Conservation (phyloP, 345 rosid genomes). For the Ceriops zippeliana region DNA sequence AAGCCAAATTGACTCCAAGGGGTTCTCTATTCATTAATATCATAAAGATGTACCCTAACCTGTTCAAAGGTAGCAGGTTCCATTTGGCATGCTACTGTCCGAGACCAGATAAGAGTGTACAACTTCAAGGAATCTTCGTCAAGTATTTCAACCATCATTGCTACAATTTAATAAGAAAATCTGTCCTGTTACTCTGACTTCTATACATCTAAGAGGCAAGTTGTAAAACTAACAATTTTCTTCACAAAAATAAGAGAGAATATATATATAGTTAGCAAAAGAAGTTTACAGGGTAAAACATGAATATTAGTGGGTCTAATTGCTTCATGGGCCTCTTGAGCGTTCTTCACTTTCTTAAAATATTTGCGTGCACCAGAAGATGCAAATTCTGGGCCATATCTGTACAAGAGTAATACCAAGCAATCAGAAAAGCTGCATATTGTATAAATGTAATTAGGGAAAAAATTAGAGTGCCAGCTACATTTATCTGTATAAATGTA, state of each 20-base stretch:
- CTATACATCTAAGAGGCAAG: background rate
- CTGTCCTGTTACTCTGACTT: slow-evolving; percentile 7
- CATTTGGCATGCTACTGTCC: slow-evolving; percentile 95
- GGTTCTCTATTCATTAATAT: background rate
- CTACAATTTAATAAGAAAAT: slow-evolving; percentile 41
- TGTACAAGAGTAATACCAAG: slow-evolving; percentile 28
- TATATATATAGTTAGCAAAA: slow-evolving; percentile 11
- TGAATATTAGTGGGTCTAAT: slow-evolving; percentile 84
- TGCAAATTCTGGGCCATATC: slow-evolving; percentile 69
- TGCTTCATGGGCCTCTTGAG: slow-evolving; percentile 99
- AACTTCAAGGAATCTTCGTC: slow-evolving; percentile 88
- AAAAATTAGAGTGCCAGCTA: too few relatives aligned
- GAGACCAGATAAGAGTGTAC: slow-evolving; percentile 88
- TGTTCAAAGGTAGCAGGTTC: slow-evolving; percentile 66
- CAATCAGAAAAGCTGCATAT: background rate
- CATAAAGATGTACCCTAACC: slow-evolving; percentile 38
- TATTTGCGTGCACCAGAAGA: slow-evolving; percentile 61
- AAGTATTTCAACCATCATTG: slow-evolving; percentile 57
- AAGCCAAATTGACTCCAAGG: background rate
- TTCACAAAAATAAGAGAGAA: slow-evolving; percentile 6
- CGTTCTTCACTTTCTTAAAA: slow-evolving; percentile 93
- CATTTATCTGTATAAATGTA: background rate
- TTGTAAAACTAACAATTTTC: slow-evolving; percentile 10
- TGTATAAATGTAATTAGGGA: background rate
- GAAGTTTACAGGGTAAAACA: slow-evolving; percentile 69